Percentiles rank a stretch among this genome's conserved stretches.
Conservation (phyloP, 345 rosid species). For the Salix brachista region DNA sequence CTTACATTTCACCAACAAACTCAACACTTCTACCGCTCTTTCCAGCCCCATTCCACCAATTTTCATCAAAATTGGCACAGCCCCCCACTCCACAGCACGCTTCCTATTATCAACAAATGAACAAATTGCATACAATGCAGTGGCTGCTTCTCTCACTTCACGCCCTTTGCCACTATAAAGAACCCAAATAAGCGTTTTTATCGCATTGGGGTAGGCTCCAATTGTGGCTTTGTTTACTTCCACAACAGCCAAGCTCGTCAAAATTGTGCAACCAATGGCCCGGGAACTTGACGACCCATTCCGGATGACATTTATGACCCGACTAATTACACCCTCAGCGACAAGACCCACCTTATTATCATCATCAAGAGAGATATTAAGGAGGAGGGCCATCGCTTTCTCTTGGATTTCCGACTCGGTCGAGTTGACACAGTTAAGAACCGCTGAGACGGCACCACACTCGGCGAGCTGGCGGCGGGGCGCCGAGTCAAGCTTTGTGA, state of each 20-base stretch:
- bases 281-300: slow-evolving; percentile 59
- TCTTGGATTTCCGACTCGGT: slow-evolving; percentile 43
- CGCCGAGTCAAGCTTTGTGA: slow-evolving; percentile 66
- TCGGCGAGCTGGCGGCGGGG: slow-evolving; percentile 68
- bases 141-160: slow-evolving; percentile 84
- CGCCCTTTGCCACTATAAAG: slow-evolving; percentile 56
- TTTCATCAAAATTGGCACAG: slow-evolving; percentile 56
- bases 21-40: slow-evolving; percentile 86
- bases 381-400: slow-evolving; percentile 74
- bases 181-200: slow-evolving; percentile 54
- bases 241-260: slow-evolving; percentile 89
- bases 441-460: slow-evolving; percentile 75
- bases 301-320: slow-evolving; percentile 51
- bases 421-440: slow-evolving; percentile 54
- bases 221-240: slow-evolving; percentile 95
- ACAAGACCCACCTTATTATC: slow-evolving; percentile 91
- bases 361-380: slow-evolving; percentile 86
- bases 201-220: slow-evolving; percentile 74
- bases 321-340: slow-evolving; percentile 78
- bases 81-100: slow-evolving; percentile 63
- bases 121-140: slow-evolving; percentile 78
- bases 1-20: slow-evolving; percentile 70
- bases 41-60: slow-evolving; percentile 65
- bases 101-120: slow-evolving; percentile 72
- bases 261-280: slow-evolving; percentile 76